A percentile compares a stretch with the other conserved stretches of the same genome.
Evolutionary conservation across 2,329 filamentous ascomycete species (phyloP).

Genomic region (Pestalotiopsis sp.): DNA sequence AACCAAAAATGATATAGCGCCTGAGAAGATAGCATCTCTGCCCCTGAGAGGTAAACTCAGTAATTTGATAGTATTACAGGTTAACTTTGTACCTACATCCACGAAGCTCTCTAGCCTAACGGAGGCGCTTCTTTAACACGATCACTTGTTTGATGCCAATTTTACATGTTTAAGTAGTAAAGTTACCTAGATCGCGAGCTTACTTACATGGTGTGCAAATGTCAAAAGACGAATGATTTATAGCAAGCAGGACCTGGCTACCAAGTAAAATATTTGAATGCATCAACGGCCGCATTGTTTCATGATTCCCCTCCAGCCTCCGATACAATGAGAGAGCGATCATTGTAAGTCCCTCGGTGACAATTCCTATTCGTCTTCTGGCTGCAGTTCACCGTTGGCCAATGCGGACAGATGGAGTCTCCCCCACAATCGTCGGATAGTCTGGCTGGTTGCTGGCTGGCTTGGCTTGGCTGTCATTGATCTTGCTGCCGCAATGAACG

Average conservation of each 20-base stretch:
- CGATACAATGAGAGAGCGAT: not conserved
- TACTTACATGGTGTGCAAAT: not conserved
- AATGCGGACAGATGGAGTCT: constrained; percentile 3
- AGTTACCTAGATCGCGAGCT: not conserved
- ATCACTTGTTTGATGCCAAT: too few relatives aligned
- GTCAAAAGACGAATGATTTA: not conserved
- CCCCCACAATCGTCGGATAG: constrained; percentile 3
- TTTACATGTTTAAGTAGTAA: not conserved
- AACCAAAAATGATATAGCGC: not conserved
- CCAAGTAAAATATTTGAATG: too few relatives aligned
- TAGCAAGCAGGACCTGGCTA: too few relatives aligned
- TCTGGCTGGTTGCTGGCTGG: not conserved
- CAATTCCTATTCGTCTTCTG: not conserved
- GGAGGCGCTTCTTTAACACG: too few relatives aligned
- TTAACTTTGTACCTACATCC: not conserved
- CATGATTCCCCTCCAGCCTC: not conserved
- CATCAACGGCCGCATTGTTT: not conserved
- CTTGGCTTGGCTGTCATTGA: not conserved
- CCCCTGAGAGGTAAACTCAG: not conserved
- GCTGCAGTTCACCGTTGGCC: constrained; percentile 2
- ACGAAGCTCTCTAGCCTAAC: not conserved
- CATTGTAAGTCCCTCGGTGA: not conserved
- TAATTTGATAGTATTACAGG: not conserved
- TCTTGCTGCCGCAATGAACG: not conserved
- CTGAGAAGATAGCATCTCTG: not conserved